A percentile compares a stretch with the other conserved stretches of the same genome.
Conservation (phyloP, 2,329 filamentous ascomycete species). For the Apiospora malaysiana region DNA sequence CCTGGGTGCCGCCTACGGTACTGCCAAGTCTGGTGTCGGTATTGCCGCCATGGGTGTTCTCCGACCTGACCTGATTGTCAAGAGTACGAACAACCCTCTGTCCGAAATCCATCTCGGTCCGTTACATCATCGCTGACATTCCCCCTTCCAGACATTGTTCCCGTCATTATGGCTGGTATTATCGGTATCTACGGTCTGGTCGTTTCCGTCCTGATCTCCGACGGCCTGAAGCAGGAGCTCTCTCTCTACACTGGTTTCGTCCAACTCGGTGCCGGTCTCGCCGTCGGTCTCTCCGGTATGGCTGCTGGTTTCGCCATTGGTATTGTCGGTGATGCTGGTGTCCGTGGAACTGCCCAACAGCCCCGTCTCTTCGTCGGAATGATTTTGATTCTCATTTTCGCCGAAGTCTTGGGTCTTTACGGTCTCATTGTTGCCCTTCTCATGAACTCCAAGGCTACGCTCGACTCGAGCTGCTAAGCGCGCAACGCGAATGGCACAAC, state of each 20-base stretch:
- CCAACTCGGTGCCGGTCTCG: constrained; percentile 82
- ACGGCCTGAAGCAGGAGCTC: constrained; percentile 73
- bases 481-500: neutral
- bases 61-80: constrained; percentile 96
- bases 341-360: constrained; percentile 84
- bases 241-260: constrained; percentile 85
- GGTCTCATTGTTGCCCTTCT: constrained; percentile 97
- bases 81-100: constrained; percentile 73
- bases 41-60: constrained; percentile 98
- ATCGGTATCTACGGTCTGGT: constrained; percentile 98
- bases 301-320: constrained; percentile 75
- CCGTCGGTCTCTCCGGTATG: constrained; percentile 82
- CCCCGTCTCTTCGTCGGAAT: constrained; percentile 92
- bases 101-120: constrained; percentile 19
- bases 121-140: constrained; percentile 27
- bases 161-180: constrained; percentile 99
- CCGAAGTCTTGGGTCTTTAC: constrained; percentile 99
- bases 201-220: constrained; percentile 86
- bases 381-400: constrained; percentile 99
- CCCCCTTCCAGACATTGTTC: constrained; percentile 80
- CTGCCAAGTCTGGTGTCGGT: constrained; percentile 98
- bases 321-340: constrained; percentile 88
- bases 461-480: constrained; percentile 51
- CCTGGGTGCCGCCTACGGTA: constrained; percentile 96
- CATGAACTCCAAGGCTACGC: constrained; percentile 94